These are phyloP conservation scores for Lactarius akahatsu DNA, from an alignment of 768 basidiomycete genomes.

Conservation along the genomic window DNA sequence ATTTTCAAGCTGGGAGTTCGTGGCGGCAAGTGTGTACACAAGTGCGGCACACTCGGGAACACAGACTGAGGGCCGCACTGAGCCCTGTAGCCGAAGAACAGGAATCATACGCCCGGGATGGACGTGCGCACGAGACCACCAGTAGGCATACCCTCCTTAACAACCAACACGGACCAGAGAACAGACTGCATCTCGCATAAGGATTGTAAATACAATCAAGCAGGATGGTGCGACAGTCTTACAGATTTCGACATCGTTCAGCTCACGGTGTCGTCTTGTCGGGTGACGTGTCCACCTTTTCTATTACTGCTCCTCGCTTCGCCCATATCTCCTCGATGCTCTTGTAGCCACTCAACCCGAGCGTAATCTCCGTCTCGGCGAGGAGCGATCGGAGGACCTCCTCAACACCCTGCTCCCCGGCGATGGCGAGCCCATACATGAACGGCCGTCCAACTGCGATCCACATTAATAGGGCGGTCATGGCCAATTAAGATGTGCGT, in stretches of 20 bases:
- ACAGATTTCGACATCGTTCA: background rate
- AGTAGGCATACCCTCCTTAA: background rate
- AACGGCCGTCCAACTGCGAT: slow-evolving; percentile 64
- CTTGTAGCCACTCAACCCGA: slow-evolving; percentile 61
- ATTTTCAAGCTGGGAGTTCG: too few relatives aligned
- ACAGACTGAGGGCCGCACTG: too few relatives aligned
- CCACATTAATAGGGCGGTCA: background rate
- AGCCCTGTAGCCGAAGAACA: too few relatives aligned
- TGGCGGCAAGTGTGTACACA: too few relatives aligned
- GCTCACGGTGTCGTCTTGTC: slow-evolving; percentile 7
- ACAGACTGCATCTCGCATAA: too few relatives aligned
- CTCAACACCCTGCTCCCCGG: slow-evolving; percentile 71
- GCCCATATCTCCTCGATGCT: slow-evolving; percentile 62
- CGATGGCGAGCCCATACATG: slow-evolving; percentile 70
- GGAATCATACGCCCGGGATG: background rate
- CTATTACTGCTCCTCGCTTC: slow-evolving; percentile 53
- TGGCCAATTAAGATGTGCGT: slow-evolving; percentile 34
- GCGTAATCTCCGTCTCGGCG: slow-evolving; percentile 63
- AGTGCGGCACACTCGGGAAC: too few relatives aligned
- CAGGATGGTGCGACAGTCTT: too few relatives aligned
- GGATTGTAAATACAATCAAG: too few relatives aligned
- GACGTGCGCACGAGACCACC: background rate
- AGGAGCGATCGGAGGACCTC: slow-evolving; percentile 67
- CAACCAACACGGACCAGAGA: too few relatives aligned
- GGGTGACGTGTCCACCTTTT: slow-evolving; percentile 38